These are phyloP conservation scores for Fusarium udum DNA, from an alignment of 2,329 filamentous ascomycete species.

Conservation along the genomic window DNA sequence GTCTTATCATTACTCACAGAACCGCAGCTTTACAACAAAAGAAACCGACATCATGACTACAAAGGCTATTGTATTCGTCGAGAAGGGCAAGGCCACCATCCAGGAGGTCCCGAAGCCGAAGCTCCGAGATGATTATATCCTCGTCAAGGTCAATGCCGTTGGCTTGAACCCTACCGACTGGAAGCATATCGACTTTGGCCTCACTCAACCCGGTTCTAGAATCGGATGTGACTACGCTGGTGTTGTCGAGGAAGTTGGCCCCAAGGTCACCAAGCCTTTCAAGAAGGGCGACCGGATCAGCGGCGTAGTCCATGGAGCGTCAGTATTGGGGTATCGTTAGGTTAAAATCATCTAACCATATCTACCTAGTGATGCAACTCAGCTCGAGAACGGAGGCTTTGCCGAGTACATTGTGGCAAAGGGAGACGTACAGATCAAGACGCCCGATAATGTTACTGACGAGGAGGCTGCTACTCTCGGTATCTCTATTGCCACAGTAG, in stretches of 20 bases:
- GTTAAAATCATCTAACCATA: not conserved
- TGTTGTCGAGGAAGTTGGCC: slow-evolving; percentile 57
- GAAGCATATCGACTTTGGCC: slow-evolving; percentile 43
- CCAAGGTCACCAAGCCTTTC: slow-evolving; percentile 49
- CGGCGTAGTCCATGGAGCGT: slow-evolving; percentile 24
- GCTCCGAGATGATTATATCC: slow-evolving; percentile 39
- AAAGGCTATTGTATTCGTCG: slow-evolving; percentile 10
- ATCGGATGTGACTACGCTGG: slow-evolving; percentile 59
- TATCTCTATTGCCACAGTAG: slow-evolving; percentile 53
- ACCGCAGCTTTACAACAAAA: not conserved
- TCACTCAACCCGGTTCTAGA: slow-evolving; percentile 17
- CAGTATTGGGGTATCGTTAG: not conserved
- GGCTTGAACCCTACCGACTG: slow-evolving; percentile 49
- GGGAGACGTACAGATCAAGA: slow-evolving; percentile 53
- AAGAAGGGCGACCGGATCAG: slow-evolving; percentile 58
- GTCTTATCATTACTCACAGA: not conserved
- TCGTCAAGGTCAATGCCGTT: slow-evolving; percentile 47
- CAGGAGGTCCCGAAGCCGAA: not conserved
- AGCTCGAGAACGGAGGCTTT: slow-evolving; percentile 51
- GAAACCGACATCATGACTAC: not conserved
- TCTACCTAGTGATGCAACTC: not conserved
- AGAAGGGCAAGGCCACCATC: slow-evolving; percentile 7
- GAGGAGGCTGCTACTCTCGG: slow-evolving; percentile 59
- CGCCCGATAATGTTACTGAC: slow-evolving; percentile 51
- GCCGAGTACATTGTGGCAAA: slow-evolving; percentile 52